Percentiles rank a stretch among this genome's conserved stretches.
Conservation (phyloP, 192 early-diverging fungal species). For the Lunasporangiospora selenospora region DNA sequence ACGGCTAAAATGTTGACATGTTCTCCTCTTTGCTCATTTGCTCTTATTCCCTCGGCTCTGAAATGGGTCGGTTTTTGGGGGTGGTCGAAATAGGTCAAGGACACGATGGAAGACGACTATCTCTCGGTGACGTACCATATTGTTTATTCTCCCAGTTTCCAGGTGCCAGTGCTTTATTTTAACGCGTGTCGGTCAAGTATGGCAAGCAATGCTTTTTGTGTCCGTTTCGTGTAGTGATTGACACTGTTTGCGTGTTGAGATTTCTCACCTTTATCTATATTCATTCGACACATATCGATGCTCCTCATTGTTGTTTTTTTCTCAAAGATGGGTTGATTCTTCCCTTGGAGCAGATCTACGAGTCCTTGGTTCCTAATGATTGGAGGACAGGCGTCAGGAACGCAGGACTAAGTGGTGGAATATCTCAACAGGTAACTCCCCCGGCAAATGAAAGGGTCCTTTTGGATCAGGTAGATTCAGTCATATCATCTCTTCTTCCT, state of each 20-base stretch:
- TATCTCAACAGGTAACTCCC: slow-evolving; percentile 50
- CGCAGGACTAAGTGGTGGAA: slow-evolving; percentile 43
- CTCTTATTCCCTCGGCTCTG: too few species aligned
- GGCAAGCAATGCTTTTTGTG: too few species aligned
- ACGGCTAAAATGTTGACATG: too few species aligned
- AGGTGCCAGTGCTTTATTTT: slow-evolving; percentile 67
- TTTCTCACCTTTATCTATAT: neutral
- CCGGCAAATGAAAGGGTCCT: too few species aligned
- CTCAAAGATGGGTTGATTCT: slow-evolving; percentile 43
- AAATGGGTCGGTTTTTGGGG: too few species aligned
- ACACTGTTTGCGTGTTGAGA: too few species aligned
- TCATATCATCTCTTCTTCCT: neutral
- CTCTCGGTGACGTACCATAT: slow-evolving; percentile 62
- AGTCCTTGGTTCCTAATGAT: slow-evolving; percentile 36
- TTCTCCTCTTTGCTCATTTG: too few species aligned
- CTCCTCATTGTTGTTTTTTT: neutral
- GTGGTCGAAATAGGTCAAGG: too few species aligned
- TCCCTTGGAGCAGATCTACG: slow-evolving; percentile 52
- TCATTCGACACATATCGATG: neutral
- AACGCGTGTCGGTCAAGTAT: slow-evolving; percentile 57
- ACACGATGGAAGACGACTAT: too few species aligned
- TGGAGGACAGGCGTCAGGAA: slow-evolving; percentile 33
- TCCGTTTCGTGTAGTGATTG: too few species aligned
- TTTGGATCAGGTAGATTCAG: too few species aligned
- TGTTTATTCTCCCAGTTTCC: slow-evolving; percentile 63